Evolutionary conservation across 2,329 filamentous ascomycete genomes (phyloP).

Genomic region (Botryotinia convoluta): DNA sequence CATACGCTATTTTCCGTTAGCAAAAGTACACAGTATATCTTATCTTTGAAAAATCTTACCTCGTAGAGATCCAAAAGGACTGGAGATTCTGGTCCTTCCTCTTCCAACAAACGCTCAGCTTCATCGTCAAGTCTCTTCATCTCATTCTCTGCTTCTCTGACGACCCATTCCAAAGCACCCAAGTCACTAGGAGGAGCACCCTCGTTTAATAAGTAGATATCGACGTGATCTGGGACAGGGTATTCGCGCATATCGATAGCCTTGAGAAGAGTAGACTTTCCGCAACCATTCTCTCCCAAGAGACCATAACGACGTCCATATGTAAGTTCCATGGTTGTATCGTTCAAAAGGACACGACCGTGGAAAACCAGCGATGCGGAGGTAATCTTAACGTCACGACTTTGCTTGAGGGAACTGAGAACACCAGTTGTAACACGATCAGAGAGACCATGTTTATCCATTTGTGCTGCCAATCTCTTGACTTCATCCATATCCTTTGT

Average conservation of each 20-base stretch:
- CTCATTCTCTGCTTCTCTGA: slow-evolving; percentile 89
- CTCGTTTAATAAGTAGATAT: slow-evolving; percentile 98
- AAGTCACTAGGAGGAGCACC: slow-evolving; percentile 85
- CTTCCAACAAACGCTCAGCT: slow-evolving; percentile 87
- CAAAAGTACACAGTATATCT: background rate
- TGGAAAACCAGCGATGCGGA: slow-evolving; percentile 95
- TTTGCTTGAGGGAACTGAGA: slow-evolving; percentile 76
- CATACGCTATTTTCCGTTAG: slow-evolving; percentile 67
- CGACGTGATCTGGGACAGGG: slow-evolving; percentile 92
- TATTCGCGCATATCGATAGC: slow-evolving; percentile 91
- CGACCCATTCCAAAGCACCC: slow-evolving; percentile 95
- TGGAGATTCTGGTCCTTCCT: slow-evolving; percentile 86
- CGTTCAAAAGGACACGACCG: slow-evolving; percentile 91
- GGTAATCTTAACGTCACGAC: slow-evolving; percentile 95
- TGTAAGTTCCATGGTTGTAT: slow-evolving; percentile 89
- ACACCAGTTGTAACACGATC: slow-evolving; percentile 99
- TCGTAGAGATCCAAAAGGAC: slow-evolving; percentile 94
- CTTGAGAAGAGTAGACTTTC: slow-evolving; percentile 97
- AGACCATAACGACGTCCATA: slow-evolving; percentile 92
- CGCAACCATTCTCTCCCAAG: slow-evolving; percentile 94
- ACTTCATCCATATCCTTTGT: slow-evolving; percentile 77
- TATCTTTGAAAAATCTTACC: slow-evolving; percentile 51
- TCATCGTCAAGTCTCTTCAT: slow-evolving; percentile 84
- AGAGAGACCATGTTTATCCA: slow-evolving; percentile 94
- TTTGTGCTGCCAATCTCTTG: slow-evolving; percentile 84